phyloP scores from a whole-genome alignment of 179 eudicot genomes.

The Nepenthes alata region DNA sequence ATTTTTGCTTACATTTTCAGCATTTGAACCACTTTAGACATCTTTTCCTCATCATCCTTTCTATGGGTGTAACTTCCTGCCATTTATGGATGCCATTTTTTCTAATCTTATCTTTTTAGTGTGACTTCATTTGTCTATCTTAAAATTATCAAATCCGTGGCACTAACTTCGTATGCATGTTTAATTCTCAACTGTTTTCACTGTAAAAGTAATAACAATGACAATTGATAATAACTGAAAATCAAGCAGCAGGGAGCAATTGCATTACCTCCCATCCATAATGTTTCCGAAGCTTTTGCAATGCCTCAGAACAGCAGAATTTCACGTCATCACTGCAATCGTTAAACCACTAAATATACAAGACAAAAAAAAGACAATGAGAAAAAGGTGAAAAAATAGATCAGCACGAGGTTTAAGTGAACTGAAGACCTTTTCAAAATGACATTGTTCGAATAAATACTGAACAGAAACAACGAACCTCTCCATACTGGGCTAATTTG shows the following conservation, averaged over 20 bases:
- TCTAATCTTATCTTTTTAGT: too few relatives aligned
- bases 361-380: neutral
- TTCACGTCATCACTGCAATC: slow-evolving; percentile 67
- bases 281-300: slow-evolving; percentile 39
- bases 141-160: neutral
- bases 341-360: slow-evolving; percentile 58
- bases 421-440: neutral
- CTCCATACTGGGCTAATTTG: slow-evolving; percentile 62
- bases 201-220: neutral
- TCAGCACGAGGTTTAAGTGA: neutral
- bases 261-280: slow-evolving; percentile 87
- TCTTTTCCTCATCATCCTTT: too few relatives aligned
- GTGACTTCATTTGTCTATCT: too few relatives aligned
- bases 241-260: neutral
- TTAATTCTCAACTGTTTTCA: too few relatives aligned
- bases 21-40: too few relatives aligned
- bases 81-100: too few relatives aligned
- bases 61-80: too few relatives aligned
- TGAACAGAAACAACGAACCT: slow-evolving; percentile 35
- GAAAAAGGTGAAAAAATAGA: neutral
- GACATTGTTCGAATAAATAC: neutral
- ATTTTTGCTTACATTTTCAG: too few relatives aligned
- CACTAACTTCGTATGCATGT: neutral
- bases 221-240: too few relatives aligned
- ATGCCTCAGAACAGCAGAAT: slow-evolving; percentile 50